Conservation (phyloP, 2,329 filamentous ascomycete species). For the Aspergillus sojae region DNA sequence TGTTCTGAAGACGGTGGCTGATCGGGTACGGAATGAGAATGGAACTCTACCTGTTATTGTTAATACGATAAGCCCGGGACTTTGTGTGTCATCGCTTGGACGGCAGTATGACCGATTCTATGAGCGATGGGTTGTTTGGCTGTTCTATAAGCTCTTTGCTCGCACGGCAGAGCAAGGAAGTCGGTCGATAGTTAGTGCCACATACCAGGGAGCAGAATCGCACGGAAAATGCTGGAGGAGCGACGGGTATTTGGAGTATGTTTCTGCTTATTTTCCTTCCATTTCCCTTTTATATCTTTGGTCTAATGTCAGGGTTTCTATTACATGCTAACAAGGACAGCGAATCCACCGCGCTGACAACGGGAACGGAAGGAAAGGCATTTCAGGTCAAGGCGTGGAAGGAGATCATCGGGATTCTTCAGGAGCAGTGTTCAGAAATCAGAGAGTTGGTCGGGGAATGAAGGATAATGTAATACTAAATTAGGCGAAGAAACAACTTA, state of each 20-base stretch:
- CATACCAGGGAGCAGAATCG: slow-evolving; percentile 44
- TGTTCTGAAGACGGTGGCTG: slow-evolving; percentile 42
- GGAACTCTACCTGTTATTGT: slow-evolving; percentile 45
- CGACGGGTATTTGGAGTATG: slow-evolving; percentile 42
- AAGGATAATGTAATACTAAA: background rate
- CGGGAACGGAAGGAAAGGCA: slow-evolving; percentile 35
- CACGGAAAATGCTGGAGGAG: slow-evolving; percentile 50
- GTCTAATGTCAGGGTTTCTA: background rate
- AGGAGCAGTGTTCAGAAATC: slow-evolving; percentile 27
- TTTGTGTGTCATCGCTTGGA: slow-evolving; percentile 46
- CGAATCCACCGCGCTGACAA: slow-evolving; percentile 37
- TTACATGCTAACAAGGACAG: slow-evolving; percentile 25
- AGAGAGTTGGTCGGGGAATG: slow-evolving; percentile 9
- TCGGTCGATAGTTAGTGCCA: slow-evolving; percentile 46
- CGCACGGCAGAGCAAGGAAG: slow-evolving; percentile 49
- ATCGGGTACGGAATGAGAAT: slow-evolving; percentile 31
- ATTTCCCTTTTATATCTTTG: background rate
- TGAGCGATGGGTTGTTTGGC: slow-evolving; percentile 35
- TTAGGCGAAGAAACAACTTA: background rate
- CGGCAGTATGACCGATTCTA: slow-evolving; percentile 43
- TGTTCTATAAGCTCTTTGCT: slow-evolving; percentile 43
- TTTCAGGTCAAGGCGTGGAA: slow-evolving; percentile 44
- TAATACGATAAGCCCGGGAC: slow-evolving; percentile 49
- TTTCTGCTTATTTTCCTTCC: background rate
- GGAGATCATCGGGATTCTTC: slow-evolving; percentile 42